Conservation (phyloP, 2,329 filamentous ascomycete species). For the Sclerotinia spermophila region DNA sequence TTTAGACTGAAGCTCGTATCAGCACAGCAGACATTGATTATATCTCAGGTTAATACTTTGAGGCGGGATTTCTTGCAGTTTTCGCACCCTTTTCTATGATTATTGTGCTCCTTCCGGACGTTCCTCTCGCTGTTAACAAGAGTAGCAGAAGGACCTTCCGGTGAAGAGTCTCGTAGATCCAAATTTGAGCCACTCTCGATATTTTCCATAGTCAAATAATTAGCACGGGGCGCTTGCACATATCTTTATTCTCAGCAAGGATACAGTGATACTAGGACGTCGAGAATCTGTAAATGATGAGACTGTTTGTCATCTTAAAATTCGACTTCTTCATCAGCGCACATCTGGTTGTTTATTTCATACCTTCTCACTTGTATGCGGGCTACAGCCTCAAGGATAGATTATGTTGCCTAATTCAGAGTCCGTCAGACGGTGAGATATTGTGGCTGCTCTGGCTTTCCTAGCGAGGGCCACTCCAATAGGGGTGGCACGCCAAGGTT, state of each 20-base stretch:
- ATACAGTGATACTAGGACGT: background rate
- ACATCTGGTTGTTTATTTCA: background rate
- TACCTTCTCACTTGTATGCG: accelerated
- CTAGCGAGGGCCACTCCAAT: background rate
- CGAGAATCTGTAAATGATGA: background rate
- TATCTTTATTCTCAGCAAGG: background rate
- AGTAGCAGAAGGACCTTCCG: background rate
- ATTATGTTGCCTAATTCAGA: background rate
- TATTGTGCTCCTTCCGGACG: background rate
- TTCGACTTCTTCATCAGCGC: too few relatives aligned
- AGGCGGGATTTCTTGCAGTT: background rate
- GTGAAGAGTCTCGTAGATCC: background rate
- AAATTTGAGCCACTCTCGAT: background rate
- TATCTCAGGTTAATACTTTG: background rate
- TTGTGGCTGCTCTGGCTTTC: background rate
- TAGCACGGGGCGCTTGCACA: background rate
- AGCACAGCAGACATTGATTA: accelerated
- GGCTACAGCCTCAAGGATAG: background rate
- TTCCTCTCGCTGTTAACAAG: background rate
- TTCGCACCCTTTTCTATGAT: background rate
- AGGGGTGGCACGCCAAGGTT: background rate
- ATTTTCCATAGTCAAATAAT: background rate
- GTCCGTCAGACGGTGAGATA: background rate
- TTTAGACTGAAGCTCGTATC: background rate
- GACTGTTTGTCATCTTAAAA: background rate